Base-by-base conservation (phyloP, 2,329 filamentous ascomycete species). In the Stromatinia cepivora region DNA sequence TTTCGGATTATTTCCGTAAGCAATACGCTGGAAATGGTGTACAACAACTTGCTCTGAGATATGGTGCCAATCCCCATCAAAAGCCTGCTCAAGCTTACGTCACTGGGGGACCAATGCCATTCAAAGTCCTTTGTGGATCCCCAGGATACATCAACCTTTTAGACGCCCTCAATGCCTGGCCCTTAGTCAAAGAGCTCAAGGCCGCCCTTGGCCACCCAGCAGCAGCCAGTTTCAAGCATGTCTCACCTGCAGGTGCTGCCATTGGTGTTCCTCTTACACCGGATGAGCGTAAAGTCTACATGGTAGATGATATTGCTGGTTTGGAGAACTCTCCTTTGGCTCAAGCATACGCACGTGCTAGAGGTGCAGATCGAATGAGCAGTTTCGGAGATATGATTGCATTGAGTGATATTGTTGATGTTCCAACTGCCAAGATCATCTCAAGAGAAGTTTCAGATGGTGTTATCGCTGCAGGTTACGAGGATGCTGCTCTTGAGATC, bases 171-270 rank as follows among this genome's bases (percentile, higher is more conserved):
- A 99, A 99, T 81, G 93, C 93, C 75, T 99, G 95, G 95, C 92
- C 93, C 9, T 84, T 99, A 71, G 95, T 99, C 70, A 97, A 97
- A 85, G 95, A 99, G 84, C 87, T 99, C 77, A 96, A 93, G 85
- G 84, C 91, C 75, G 93, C 94, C 31, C 88, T 98, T 31, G 90
- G 91, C 75, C 90, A 91, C 80, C 92, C 95, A 46, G 95, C 95
- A 67, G 95, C 95, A 42, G 94, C 95, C 72, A 97, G 93, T 80
- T 99, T 99, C 89, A 99, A 97, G 88, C 95, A 99, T 80, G 95
- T 98, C 72, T 99, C 95, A 13, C 95, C 95, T 28, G 95, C 95
- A 56, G 95, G 95, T 78, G 95, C 94, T 70, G 94, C 95, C 74
- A 95, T 99, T 77, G 95, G 94, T 74, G 89, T 95, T 9, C 92